Conservation (phyloP, 2,329 filamentous ascomycete species). For the Claviceps cyperi region DNA sequence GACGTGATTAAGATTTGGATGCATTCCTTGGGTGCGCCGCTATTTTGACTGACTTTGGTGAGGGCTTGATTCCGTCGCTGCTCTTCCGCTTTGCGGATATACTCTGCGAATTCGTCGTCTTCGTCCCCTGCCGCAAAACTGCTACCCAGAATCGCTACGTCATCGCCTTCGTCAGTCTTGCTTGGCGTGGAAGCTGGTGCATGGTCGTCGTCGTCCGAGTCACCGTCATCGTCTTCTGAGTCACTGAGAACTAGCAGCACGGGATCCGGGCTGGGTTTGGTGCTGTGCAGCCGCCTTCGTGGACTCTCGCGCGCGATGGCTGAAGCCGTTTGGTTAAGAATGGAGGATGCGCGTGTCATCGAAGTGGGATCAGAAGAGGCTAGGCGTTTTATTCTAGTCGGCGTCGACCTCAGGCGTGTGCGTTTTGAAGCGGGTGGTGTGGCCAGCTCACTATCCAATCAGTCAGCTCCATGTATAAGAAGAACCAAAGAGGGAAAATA, state of each 20-base stretch:
- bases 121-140: constrained; percentile 13
- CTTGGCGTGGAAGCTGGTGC: constrained; percentile 1
- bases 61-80: constrained; percentile 15
- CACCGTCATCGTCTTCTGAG: constrained; percentile 17
- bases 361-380: constrained; percentile 5
- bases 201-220: constrained; percentile 17
- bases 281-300: not conserved
- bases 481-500: not conserved
- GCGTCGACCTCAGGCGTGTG: constrained; percentile 14
- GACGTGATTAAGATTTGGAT: constrained; percentile 41
- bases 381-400: constrained; percentile 7
- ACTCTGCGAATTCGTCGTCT: constrained; percentile 31
- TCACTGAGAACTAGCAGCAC: constrained; percentile 17
- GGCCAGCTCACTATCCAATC: constrained; percentile 15
- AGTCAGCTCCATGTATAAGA: not conserved
- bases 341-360: constrained; percentile 5
- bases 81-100: constrained; percentile 27
- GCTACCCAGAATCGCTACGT: constrained; percentile 14
- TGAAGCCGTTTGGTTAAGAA: constrained; percentile 7
- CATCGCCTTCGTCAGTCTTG: constrained; percentile 8
- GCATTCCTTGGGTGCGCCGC: constrained; percentile 10
- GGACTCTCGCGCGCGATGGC: not conserved
- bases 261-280: not conserved
- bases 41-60: constrained; percentile 6
- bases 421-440: constrained; percentile 27